Conservation (phyloP, 257 asterid species). For the Cinchona pubescens region DNA sequence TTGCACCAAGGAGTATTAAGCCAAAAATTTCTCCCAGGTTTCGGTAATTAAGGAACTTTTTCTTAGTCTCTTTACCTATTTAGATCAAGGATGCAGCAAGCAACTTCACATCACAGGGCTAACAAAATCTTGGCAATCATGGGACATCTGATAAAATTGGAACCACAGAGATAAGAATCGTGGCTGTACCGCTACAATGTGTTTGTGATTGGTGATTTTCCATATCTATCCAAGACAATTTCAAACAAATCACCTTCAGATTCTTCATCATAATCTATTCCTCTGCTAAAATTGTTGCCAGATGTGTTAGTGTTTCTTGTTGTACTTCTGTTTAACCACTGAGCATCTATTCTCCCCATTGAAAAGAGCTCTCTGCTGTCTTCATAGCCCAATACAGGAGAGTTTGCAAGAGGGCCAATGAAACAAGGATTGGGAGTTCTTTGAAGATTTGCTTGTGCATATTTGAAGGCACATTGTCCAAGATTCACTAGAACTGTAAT, state of each 20-base stretch:
- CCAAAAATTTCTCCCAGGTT: conserved; percentile 19
- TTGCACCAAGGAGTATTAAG: conserved; percentile 13
- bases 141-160: too few species aligned
- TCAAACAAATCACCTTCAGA: conserved; percentile 92
- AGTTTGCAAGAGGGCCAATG: conserved; percentile 42
- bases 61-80: neutral
- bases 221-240: conserved; percentile 61
- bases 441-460: conserved; percentile 45
- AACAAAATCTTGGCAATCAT: neutral
- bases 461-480: conserved; percentile 76
- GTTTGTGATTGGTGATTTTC: conserved; percentile 46
- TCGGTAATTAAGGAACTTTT: neutral
- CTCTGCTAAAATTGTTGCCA: conserved; percentile 13
- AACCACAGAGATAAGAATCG: too few species aligned
- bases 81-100: neutral
- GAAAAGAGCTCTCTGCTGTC: conserved; percentile 94
- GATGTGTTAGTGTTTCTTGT: conserved; percentile 51
- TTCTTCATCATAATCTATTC: conserved; percentile 36
- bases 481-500: conserved; percentile 58
- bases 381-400: conserved; percentile 61
- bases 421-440: conserved; percentile 92
- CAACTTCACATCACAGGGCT: conserved; percentile 5
- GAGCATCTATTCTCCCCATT: conserved; percentile 86
- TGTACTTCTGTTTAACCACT: conserved; percentile 56
- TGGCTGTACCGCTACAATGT: conserved; percentile 5